Evolutionary conservation across 179 eudicot species (phyloP), one percentile per base, ranked within the genome.

Genomic region (Beta macrorhiza): DNA sequence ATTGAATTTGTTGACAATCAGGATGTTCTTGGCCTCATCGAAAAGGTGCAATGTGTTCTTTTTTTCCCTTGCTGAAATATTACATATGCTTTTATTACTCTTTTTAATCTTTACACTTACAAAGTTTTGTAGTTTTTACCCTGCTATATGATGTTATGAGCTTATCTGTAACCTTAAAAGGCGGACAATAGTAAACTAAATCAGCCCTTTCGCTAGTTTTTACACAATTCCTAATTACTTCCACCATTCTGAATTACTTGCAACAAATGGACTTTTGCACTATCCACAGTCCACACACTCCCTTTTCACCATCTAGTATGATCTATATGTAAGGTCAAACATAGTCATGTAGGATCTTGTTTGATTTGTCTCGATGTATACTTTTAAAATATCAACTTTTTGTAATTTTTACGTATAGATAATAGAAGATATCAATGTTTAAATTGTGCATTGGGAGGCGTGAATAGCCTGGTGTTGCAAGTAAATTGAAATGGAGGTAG

Each of bases 1-100:
- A 95, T 95, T 84, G 99, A 92, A 78, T 95, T 91, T 86, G 90
- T 95, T 74, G 99, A 95, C 85, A 95, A 95, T 82, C 99, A 95
- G 87, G 99, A 95, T 90, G 98, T 95, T 82, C 89, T 95, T 79
- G 99, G 92, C 87, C 79, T 95, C 82, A 92, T 93, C 72, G 99
- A 95, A 84, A 95, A 95, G 99, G 99, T 95, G 77, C 81, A 37
- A 37, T 37, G 93, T 79, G 99, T 95, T 45, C 25, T 95, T 95
- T 81, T 37, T 25, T 37, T 2, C 4, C 42, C 42, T 37, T 37
- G 42, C 42, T 37, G 42, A 37, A 37, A 37, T 37, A 37, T 37
- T 37, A 37, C 42, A 37, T 37, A 8, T 71, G 22, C 25, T 14
- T 22, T 14, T 3, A 51, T 56, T 22, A 16, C 11, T 57, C 65